Conservation (phyloP, 176 grass and related monocot species). For the Lolium rigidum region DNA sequence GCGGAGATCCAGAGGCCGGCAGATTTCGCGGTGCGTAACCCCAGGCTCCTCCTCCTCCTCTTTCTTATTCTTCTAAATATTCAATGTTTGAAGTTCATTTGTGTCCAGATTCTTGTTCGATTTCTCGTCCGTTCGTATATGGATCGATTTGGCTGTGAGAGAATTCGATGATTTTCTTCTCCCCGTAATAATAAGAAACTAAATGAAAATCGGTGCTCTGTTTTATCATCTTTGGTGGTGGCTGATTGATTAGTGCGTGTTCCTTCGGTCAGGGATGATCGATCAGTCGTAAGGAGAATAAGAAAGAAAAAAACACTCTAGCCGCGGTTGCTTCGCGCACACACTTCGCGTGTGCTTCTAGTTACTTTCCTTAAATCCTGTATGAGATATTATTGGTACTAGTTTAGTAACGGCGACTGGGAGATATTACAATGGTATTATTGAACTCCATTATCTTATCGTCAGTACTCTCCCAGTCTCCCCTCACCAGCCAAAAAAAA, state of each 20-base stretch:
- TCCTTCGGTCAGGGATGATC: neutral
- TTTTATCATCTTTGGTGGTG: neutral
- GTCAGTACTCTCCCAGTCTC: too few relatives aligned
- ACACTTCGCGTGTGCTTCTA: conserved; percentile 33
- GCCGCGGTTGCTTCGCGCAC: conserved; percentile 26
- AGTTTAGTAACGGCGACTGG: conserved; percentile 33
- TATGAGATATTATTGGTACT: neutral
- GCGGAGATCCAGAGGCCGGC: conserved; percentile 55
- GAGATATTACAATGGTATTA: too few relatives aligned
- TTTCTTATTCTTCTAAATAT: neutral
- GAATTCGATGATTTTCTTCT: neutral
- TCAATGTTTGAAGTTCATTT: too few relatives aligned
- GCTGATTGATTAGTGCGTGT: neutral
- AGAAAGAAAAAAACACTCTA: neutral
- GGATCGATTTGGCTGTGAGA: neutral
- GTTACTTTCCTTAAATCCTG: neutral
- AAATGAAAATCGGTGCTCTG: neutral
- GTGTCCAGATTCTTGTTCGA: neutral
- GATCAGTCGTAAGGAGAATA: neutral
- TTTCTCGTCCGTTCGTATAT: neutral
- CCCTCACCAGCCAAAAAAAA: too few relatives aligned
- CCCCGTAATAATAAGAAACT: neutral
- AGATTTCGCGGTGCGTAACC: conserved; percentile 46
- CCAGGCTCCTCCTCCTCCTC: neutral
- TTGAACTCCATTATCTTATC: too few relatives aligned